Evolutionary conservation across 2,329 filamentous ascomycete genomes (phyloP).

Genomic region (Fusarium fracticaudum): DNA sequence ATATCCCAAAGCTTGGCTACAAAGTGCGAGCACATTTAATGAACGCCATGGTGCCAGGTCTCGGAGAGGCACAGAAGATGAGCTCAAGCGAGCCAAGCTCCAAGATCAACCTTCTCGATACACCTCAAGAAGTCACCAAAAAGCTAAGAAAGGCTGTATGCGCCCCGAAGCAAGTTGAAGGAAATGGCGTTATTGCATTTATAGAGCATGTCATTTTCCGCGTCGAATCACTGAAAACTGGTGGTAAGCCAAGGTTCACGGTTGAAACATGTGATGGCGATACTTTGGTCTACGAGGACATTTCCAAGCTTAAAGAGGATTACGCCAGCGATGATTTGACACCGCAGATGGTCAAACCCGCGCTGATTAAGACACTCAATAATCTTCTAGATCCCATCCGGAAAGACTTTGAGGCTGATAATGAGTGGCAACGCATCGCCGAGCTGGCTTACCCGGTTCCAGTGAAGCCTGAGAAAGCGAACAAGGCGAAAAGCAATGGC

Average conservation of each 20-base stretch:
- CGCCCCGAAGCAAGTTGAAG: not conserved
- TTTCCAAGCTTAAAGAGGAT: not conserved
- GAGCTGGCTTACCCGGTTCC: not conserved
- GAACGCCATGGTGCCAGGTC: not conserved
- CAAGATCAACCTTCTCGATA: not conserved
- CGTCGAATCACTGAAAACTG: not conserved
- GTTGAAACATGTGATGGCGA: not conserved
- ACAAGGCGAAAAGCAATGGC: too few relatives aligned
- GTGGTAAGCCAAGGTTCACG: not conserved
- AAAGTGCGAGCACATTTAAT: not conserved
- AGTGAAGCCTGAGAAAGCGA: too few relatives aligned
- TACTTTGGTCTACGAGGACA: not conserved
- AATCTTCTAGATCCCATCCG: not conserved
- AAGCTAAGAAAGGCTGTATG: not conserved
- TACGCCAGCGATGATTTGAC: not conserved
- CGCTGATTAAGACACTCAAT: not conserved
- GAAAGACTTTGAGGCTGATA: not conserved
- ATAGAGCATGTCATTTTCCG: not conserved
- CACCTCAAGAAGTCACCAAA: not conserved
- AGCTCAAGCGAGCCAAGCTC: not conserved
- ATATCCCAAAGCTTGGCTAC: not conserved
- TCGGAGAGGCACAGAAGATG: not conserved
- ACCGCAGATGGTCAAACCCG: not conserved
- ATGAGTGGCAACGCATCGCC: not conserved
- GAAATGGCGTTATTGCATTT: not conserved